Evolutionary conservation across 257 asterid genomes (phyloP).

Genomic region (Linaria vulgaris): DNA sequence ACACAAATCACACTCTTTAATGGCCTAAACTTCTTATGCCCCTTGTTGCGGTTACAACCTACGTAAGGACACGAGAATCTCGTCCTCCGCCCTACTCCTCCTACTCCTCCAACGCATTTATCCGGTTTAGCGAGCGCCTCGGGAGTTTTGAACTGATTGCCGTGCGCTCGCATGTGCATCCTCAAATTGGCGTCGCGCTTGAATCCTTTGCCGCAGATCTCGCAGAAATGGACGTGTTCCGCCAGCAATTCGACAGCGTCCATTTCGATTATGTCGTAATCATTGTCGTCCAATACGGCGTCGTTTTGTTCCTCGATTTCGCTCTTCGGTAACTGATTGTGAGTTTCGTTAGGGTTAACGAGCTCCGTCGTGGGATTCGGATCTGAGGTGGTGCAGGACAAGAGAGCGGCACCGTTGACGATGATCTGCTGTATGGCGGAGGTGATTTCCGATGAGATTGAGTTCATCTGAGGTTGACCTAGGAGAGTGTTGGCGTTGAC

Average conservation of each 20-base stretch:
- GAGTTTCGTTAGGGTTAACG: too few relatives aligned
- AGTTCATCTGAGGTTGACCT: conserved; percentile 49
- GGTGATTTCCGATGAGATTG: conserved; percentile 66
- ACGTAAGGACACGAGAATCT: conserved; percentile 82
- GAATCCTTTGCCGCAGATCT: conserved; percentile 91
- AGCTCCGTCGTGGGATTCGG: background rate
- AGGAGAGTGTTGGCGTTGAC: conserved; percentile 54
- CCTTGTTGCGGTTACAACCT: conserved; percentile 74
- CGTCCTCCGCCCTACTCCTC: conserved; percentile 23
- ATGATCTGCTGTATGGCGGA: conserved; percentile 69
- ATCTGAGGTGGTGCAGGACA: conserved; percentile 36
- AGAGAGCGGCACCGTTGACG: conserved; percentile 71
- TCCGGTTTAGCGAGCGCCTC: conserved; percentile 80
- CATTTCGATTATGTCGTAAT: conserved; percentile 60
- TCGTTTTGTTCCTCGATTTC: conserved; percentile 23
- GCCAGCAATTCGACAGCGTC: conserved; percentile 82
- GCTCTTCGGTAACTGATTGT: too few relatives aligned
- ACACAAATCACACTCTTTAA: conserved; percentile 72
- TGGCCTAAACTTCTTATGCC: conserved; percentile 70
- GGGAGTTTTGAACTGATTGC: conserved; percentile 72
- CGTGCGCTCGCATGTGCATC: conserved; percentile 99
- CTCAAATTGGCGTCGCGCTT: conserved; percentile 89
- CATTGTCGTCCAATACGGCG: conserved; percentile 28
- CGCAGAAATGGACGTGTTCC: conserved; percentile 86
- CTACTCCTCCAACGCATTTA: conserved; percentile 26